phyloP scores from a whole-genome alignment of 345 rosid species.

The Ceriops zippeliana region DNA sequence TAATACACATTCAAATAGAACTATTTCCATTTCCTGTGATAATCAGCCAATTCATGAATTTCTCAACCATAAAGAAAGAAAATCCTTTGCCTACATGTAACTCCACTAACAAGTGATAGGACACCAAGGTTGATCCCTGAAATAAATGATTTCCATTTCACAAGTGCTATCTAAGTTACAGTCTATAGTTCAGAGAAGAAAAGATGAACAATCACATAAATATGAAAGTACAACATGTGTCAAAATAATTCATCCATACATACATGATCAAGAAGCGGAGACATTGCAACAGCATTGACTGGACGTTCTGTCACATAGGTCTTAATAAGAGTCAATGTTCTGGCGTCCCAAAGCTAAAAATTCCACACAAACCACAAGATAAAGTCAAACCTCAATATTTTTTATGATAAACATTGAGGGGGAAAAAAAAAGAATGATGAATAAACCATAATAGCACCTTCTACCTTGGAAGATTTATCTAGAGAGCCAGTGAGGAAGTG shows the following conservation, averaged over 20 bases:
- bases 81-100: no score
- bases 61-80: no score
- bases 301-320: slow-evolving; percentile 81
- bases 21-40: no score
- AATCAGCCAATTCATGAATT: no score
- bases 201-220: neutral
- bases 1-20: no score
- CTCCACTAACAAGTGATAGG: no score
- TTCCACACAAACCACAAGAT: slow-evolving; percentile 16
- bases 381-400: neutral
- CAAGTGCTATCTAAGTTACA: neutral
- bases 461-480: slow-evolving; percentile 94
- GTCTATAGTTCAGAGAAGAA: neutral
- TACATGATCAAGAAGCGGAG: slow-evolving; percentile 95
- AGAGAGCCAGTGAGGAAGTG: slow-evolving; percentile 87
- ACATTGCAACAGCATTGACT: slow-evolving; percentile 92
- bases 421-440: neutral
- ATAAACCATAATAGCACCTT: neutral
- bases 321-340: slow-evolving; percentile 82
- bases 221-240: neutral
- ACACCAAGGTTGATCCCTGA: no score
- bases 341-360: slow-evolving; percentile 84
- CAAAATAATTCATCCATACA: slow-evolving; percentile 18
- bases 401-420: neutral
- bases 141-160: neutral